A percentile compares a stretch with the other conserved stretches of the same genome.
Conservation (phyloP, 2,329 filamentous ascomycete species). For the Simplicillium sp. region DNA sequence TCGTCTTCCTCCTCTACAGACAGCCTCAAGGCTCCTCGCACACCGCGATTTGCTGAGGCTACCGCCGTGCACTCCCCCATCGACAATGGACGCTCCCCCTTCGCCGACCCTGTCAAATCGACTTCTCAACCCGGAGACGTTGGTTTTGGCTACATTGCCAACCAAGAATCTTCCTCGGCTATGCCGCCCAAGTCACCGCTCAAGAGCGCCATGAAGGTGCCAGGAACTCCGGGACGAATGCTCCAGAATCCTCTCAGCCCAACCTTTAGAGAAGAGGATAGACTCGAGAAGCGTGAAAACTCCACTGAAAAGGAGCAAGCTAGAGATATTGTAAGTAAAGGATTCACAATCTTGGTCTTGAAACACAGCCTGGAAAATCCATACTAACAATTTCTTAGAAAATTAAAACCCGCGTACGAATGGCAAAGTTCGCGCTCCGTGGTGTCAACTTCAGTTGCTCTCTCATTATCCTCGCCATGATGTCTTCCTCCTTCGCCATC, state of each 20-base stretch:
- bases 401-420: slow-evolving; percentile 81
- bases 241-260: slow-evolving; percentile 76
- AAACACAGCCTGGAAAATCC: slow-evolving; percentile 19
- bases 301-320: slow-evolving; percentile 79
- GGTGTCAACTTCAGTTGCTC: slow-evolving; percentile 96
- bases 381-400: slow-evolving; percentile 47
- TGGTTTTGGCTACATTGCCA: slow-evolving; percentile 83
- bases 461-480: slow-evolving; percentile 85
- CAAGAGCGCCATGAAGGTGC: slow-evolving; percentile 83
- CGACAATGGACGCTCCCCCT: slow-evolving; percentile 47
- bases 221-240: slow-evolving; percentile 67
- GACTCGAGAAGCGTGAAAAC: slow-evolving; percentile 76
- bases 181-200: slow-evolving; percentile 69
- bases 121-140: slow-evolving; percentile 72
- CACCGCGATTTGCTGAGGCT: slow-evolving; percentile 72
- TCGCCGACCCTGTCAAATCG: slow-evolving; percentile 50
- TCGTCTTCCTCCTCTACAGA: slow-evolving; percentile 42
- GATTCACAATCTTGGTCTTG: not conserved
- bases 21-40: slow-evolving; percentile 59
- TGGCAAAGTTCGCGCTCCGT: slow-evolving; percentile 92
- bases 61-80: slow-evolving; percentile 71
- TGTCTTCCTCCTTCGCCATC: slow-evolving; percentile 79
- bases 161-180: slow-evolving; percentile 49
- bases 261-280: slow-evolving; percentile 80
- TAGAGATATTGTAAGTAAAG: slow-evolving; percentile 67